Base-by-base conservation (phyloP, 768 basidiomycete genomes). In the Lactarius evosmus region DNA sequence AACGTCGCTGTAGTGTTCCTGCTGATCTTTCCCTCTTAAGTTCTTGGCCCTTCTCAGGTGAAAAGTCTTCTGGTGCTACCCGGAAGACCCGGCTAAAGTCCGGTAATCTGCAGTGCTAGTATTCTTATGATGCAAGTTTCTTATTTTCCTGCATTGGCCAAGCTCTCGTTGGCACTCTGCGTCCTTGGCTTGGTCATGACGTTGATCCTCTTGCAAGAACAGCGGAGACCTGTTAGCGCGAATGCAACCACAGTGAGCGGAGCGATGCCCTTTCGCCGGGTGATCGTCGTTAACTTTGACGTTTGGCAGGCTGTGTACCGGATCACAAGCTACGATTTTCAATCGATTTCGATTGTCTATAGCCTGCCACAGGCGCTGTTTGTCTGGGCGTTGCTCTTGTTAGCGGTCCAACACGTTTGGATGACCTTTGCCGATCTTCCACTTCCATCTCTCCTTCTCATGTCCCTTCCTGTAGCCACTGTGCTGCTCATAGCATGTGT, bases 281-380 rank as follows among this genome's bases (percentile, higher is more conserved):
- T 49, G 6, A 38, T 50, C 1, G 14, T 30, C 29, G 27, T 41
- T 56, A 30, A 60, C 54, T 4, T 19, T 3, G 49, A 9, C 16
- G n/a, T 19, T 27, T n/a, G 12, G 9, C 25, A 33, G 59, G 59
- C 54, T 14, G 32, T 29, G 19, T 51, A 65, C 19, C 22, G 32
- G 30, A 27, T 61, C 14, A 46, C 54, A 0, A 14, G 12, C 30
- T 30, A 61, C 16, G 59, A 55, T 16, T 65, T 61, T 40, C 46
- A 56, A 4, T 49, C 55, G 3, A 65, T 49, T 52, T 54, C 63
- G 2, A 36, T 65, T 3, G 59, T 61, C 19, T 59, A 65, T 50
- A 65, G 59, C 25, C 9, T 65, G 1, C 63, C 63, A 1, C 38
- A 41, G 7, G 63, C 38, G 32, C 38, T 16, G 7, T 65, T 65